Conservation (phyloP, 2,329 filamentous ascomycete genomes). For the Colletotrichum noveboracense region DNA sequence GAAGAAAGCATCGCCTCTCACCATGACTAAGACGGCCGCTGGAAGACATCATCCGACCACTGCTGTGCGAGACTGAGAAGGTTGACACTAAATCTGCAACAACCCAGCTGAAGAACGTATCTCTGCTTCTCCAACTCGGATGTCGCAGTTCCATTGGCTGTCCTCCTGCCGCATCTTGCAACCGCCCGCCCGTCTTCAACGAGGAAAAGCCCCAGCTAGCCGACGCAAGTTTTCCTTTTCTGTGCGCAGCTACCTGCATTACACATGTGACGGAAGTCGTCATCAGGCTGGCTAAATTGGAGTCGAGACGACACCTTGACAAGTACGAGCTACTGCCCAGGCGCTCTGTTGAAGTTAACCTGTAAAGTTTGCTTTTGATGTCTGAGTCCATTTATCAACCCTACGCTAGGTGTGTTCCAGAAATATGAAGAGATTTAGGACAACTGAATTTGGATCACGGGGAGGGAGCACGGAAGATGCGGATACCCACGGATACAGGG, state of each 20-base stretch:
- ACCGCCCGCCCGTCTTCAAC: background rate
- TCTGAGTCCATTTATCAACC: background rate
- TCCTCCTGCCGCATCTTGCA: background rate
- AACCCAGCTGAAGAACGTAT: background rate
- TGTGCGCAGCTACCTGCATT: background rate
- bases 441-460: background rate
- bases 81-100: background rate
- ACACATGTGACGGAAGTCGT: background rate
- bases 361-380: background rate
- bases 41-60: background rate
- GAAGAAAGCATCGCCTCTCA: background rate
- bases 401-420: background rate
- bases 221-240: background rate
- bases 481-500: background rate
- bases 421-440: background rate
- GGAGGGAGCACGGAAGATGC: background rate
- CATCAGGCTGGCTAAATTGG: background rate
- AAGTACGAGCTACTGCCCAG: background rate
- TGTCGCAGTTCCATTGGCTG: background rate
- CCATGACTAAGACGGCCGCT: background rate
- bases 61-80: fast-evolving
- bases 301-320: background rate
- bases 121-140: background rate
- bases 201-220: background rate
- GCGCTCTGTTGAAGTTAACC: background rate